Base-by-base conservation (phyloP, 2,329 filamentous ascomycete species). In the Aureobasidium uvarum region DNA sequence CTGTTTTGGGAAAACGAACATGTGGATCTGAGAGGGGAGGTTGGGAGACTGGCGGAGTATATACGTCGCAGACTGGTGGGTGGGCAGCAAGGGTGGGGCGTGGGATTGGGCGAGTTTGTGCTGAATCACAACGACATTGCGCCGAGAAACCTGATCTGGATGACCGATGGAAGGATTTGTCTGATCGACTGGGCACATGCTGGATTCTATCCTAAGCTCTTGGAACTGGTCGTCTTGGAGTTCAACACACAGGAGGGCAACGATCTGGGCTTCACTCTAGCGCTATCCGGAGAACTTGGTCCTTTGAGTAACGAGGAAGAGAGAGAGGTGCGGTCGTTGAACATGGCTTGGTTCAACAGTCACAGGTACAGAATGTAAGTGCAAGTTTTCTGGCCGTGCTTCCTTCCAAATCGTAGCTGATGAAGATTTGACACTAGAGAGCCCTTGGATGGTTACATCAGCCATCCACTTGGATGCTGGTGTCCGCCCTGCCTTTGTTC, bases 51-150 rank as follows among this genome's bases (percentile, higher is more conserved):
- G 18, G 45, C 4, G 5, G 13, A 28, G 13, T 48, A 48, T 8
- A 25, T 48, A 11, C 4, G 14, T 1, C 11, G 13, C 16, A 48
- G 45, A 16, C 7, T 48, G 45, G 5, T 28, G 0, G 45, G 45
- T 6, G 6, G 10, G 14, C 86, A 41, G 78, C 73, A 25, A 66
- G 51, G 31, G 5, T 23, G 31, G 51, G 11, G 13, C 18, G 2
- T 60, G 18, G 31, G 23, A 2, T 16, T 36, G 14, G 31, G 20
- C 7, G 56, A 70, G 38, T 62, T 62, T 31, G 67, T 68, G n/a
- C 39, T 68, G 7, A 68, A 67, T 18, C 67, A 69, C 59, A 63
- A 67, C 28, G 67, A 69, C 36, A 67, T 69, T 43, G 67, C 67
- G 7, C 68, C 68, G 18, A 62, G 67, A 36, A 69, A 69, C 43